Evolutionary conservation across 2,329 filamentous ascomycete genomes (phyloP).

Genomic region (Bipolaris bicolor): DNA sequence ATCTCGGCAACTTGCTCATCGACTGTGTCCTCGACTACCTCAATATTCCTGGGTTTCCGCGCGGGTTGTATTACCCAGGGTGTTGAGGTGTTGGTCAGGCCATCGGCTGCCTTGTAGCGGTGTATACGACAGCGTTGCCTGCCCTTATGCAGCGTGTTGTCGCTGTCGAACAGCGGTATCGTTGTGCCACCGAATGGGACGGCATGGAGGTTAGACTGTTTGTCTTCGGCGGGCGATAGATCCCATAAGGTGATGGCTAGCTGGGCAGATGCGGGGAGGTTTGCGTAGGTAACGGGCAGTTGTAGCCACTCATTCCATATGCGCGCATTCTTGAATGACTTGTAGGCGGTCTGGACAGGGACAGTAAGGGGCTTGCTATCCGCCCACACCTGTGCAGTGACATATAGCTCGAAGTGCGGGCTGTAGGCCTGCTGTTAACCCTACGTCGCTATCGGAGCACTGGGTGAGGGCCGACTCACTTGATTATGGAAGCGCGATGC

Average conservation of each 20-base stretch:
- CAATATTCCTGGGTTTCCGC: constrained; percentile 57
- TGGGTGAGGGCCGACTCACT: constrained; percentile 52
- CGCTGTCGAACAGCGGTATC: constrained; percentile 85
- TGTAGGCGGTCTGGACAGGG: constrained; percentile 90
- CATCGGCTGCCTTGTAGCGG: constrained; percentile 82
- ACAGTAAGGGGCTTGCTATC: constrained; percentile 95
- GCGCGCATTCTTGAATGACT: constrained; percentile 74
- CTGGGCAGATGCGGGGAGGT: constrained; percentile 79
- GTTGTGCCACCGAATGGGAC: constrained; percentile 95
- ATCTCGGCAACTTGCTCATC: constrained; percentile 82
- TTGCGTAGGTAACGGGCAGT: constrained; percentile 82
- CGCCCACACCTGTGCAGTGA: constrained; percentile 92
- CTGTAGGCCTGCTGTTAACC: constrained; percentile 52
- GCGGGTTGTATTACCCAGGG: constrained; percentile 69
- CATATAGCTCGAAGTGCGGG: constrained; percentile 84
- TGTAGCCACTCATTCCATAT: constrained; percentile 97
- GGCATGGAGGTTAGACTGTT: constrained; percentile 73
- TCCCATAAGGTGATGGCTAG: constrained; percentile 97
- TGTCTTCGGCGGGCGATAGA: constrained; percentile 77
- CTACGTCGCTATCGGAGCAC: neutral
- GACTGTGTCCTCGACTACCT: constrained; percentile 53
- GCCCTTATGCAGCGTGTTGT: constrained; percentile 89
- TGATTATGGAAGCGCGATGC: constrained; percentile 85
- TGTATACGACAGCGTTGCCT: constrained; percentile 89
- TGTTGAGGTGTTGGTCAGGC: constrained; percentile 78